These are phyloP conservation scores for Cicer chorassanicum DNA, from an alignment of 306 rosid species.

Conservation along the genomic window DNA sequence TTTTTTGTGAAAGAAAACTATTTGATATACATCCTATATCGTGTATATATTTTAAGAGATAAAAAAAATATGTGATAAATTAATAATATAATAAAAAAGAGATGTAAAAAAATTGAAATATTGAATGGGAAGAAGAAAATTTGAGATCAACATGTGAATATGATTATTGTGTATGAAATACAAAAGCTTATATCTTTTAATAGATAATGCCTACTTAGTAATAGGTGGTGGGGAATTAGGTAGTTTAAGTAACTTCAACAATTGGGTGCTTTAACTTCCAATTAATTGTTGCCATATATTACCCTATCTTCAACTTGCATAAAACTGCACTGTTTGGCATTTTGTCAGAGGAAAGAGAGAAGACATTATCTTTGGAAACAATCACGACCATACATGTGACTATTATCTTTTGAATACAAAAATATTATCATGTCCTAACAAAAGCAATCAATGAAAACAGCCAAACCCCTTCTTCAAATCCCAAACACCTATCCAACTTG, in stretches of 20 bases:
- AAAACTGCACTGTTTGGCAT: neutral
- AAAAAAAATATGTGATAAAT: no score
- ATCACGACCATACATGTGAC: neutral
- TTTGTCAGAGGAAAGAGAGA: neutral
- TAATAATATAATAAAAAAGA: no score
- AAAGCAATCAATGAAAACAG: conserved; percentile 7
- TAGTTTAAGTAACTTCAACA: neutral
- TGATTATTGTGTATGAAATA: no score
- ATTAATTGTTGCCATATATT: neutral
- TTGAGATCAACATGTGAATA: no score
- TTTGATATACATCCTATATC: no score
- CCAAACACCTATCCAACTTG: neutral
- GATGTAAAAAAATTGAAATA: no score
- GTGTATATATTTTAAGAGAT: no score
- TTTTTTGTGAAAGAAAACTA: no score
- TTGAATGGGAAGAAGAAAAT: no score
- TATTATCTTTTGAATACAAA: neutral
- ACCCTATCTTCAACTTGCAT: neutral
- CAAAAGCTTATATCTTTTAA: no score
- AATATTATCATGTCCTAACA: conserved; percentile 26
- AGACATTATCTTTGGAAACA: neutral
- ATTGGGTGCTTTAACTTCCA: neutral
- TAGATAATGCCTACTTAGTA: neutral
- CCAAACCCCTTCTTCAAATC: neutral
- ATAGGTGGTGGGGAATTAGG: neutral